Conservation (phyloP, 129 eudicot species). For the Ambrosia trifida region DNA sequence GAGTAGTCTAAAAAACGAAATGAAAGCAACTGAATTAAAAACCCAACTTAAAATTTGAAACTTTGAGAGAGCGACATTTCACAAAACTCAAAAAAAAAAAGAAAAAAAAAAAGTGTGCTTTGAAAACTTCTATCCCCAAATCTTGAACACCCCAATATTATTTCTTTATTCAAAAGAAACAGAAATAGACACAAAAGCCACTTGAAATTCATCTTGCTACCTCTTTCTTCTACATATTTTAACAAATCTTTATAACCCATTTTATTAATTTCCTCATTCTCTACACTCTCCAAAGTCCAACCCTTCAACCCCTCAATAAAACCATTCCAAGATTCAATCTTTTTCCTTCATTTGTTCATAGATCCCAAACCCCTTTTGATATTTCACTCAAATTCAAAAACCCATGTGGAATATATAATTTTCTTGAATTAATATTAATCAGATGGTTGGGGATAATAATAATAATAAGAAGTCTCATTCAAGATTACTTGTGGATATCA, state of each 20-base stretch:
- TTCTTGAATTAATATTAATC: conserved; percentile 11
- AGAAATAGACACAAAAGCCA: conserved; percentile 15
- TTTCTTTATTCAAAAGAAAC: neutral
- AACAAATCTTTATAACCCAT: neutral
- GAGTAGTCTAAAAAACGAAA: no score
- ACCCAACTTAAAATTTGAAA: no score
- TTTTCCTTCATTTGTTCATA: neutral
- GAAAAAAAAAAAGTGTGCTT: no score
- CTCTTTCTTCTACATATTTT: conserved; percentile 24
- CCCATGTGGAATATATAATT: conserved; percentile 13
- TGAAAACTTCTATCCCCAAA: no score
- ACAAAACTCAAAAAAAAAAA: no score
- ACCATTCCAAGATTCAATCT: conserved; percentile 3
- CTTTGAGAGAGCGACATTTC: no score
- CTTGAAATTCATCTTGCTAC: conserved; percentile 25
- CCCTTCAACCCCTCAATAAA: neutral
- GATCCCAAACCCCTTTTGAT: conserved; percentile 26
- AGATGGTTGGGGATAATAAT: conserved; percentile 46
- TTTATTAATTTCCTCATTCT: conserved; percentile 11
- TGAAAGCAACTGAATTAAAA: no score
- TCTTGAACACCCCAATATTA: neutral
- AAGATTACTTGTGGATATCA: conserved; percentile 57
- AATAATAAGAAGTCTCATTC: conserved; percentile 48
- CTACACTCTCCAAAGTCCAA: conserved; percentile 21
- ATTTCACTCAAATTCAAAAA: conserved; percentile 13